Base-by-base conservation (phyloP, 2,329 filamentous ascomycete species). In the Sclerotinia nivalis region DNA sequence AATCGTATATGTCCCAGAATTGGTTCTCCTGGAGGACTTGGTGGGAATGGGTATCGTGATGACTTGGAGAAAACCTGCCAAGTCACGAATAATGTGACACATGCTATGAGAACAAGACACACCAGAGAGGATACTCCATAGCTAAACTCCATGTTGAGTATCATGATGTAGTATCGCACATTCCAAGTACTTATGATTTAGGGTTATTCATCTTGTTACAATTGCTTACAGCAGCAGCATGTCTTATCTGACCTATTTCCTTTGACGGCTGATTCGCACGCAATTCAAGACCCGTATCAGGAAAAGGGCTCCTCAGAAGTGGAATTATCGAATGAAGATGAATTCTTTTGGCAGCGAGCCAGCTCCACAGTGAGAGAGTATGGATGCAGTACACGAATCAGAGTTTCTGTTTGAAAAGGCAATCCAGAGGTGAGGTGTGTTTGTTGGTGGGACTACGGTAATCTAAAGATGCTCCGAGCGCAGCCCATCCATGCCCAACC, bases 1-100 rank as follows among this genome's bases (percentile, higher is more conserved):
- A 75, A 54, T 28, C 76, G 71, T 8, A 76, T 56, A 59, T 77
- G 74, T 8, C 76, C 75, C 31, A 77, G 61, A 12, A 77, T 60
- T 47, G 72, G 75, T 54, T 77, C 73, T 4, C 70, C 72, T 13
- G 71, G 72, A 34, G 76, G 76, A 18, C 76, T 73, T 20, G 76
- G 75, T 28, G 75, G 76, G 5, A 76, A 58, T 45, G 74, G 74
- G 45, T 70, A 70, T 37, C 58, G 60, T 50, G 43, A 43, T 43
- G 31, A 10, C 43, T 58, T 66, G 45, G 28, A 45, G n/a, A 25
- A 64, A n/a, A 52, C 22, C 20, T 31, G 66, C 66, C 67, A 40
- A 22, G 20, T 28, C 31, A 45, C 18, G 25, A n/a, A 55, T 12
- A 45, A 5, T 34, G n/a, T 54, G 9, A 64, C 18, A 40, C 15